Base-by-base conservation (phyloP, 306 rosid species). In the Dalbergia cochinchinensis region DNA sequence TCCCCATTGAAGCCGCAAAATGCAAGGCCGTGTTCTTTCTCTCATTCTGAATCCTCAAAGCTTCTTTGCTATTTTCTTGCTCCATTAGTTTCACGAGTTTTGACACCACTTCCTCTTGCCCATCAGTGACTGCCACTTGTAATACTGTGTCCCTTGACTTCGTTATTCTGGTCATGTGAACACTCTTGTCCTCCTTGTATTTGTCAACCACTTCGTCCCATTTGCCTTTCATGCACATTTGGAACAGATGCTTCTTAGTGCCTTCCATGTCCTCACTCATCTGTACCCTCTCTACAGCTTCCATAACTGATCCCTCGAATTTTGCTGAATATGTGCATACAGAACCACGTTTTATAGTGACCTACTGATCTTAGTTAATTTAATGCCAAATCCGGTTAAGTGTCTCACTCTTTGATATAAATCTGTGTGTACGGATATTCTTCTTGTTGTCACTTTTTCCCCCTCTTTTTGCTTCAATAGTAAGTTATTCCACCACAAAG, bases 41-140 rank as follows among this genome's bases (percentile, higher is more conserved):
- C 0, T 51, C 37, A 4, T 91, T 91, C 37, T 15, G 5, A 13
- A 80, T 39, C 15, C 2, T 0, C 9, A 83, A 75, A 7, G 53
- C 82, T 4, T 33, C 1, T 7, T 0, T 4, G 16, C 0, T 4
- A 0, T 11, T 0, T 3, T 26, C 7, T 8, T 5, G n/a, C 3
- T 5, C 4, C 13, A 50, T 15, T 16, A 4, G 1, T 1, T 2
- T 0, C 37, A 85, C 80, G 3, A 88, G 82, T 33, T 41, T 4
- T 12, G 18, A 33, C 11, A 89, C 85, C 5, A 39, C 71, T 0
- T 74, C 35, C 11, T 75, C 83, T 45, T 87, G 59, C 13, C 74
- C 74, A 13, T 91, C 89, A 2, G 76, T 68, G 34, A 87, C 91
- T 0, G 92, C 93, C 10, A 84, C 20, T 47, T 89, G 96, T 41